Base-by-base conservation (phyloP, 192 early-diverging fungal genomes). In the Physocladia obscura region DNA sequence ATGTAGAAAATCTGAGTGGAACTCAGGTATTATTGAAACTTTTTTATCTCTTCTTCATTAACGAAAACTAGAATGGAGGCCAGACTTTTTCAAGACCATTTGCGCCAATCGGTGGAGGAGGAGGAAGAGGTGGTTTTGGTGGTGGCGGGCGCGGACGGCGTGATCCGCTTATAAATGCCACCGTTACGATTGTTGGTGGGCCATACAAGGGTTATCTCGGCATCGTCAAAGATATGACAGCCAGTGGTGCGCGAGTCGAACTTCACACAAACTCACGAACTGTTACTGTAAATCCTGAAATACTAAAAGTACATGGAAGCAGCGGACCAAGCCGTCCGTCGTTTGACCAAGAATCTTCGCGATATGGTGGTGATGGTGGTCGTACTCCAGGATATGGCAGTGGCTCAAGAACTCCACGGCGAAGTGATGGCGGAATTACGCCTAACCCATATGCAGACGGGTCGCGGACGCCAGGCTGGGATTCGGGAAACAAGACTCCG, bases 121-220 rank as follows among this genome's bases (percentile, higher is more conserved):
- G 86, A 21, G 81, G 85, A 44, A 26, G 75, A 19, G 70, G 73
- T 17, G 19, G 61, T 26, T 74, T 76, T 15, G 49, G 71, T 17
- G 78, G 76, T 1, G 73, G 82, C 13, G 85, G 85, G 8, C 75
- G 87, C 21, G 81, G 85, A 44, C 76, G 84, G 34, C 59, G 76
- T 36, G 75, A 86, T 65, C 73, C 76, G 2, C 52, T 86, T 4
- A 79, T 96, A 5, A 84, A 83, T 39, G 88, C 91, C 67, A 94
- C 91, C 0, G 95, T 97, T 8, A 88, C 87, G 31, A 90, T 95
- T 39, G 86, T 83, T 13, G 82, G 87, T 30, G 97, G 97, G 8
- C 91, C 92, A 15, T 93, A 92, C 83, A 99, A 99, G 74, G 95
- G 95, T n/a, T 99, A 96, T 75, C 77, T 95, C 21, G 97, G 97